These are phyloP conservation scores for Dendrothele bispora DNA, from an alignment of 768 basidiomycete species.

Conservation along the genomic window DNA sequence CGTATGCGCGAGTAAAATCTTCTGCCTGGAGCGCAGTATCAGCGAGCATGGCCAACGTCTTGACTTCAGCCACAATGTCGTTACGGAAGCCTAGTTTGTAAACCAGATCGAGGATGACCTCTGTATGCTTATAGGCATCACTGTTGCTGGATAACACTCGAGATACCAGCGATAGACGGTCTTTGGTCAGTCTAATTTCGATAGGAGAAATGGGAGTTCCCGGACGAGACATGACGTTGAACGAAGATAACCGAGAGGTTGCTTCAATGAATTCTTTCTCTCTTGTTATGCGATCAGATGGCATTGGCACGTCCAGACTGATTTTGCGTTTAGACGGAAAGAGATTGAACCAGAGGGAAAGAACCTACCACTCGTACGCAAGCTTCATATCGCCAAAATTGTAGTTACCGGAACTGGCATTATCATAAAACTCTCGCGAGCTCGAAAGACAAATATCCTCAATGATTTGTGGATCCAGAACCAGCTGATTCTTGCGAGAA, in stretches of 20 bases:
- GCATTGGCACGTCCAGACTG: constrained; percentile 77
- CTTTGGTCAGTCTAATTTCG: constrained; percentile 89
- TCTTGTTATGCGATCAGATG: constrained; percentile 56
- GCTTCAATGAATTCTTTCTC: constrained; percentile 97
- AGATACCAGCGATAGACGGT: constrained; percentile 85
- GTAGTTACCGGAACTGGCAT: constrained; percentile 89
- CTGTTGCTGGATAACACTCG: constrained; percentile 80
- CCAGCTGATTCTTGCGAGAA: constrained; percentile 45
- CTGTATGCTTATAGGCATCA: constrained; percentile 89
- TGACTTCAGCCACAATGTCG: constrained; percentile 75
- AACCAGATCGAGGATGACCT: constrained; percentile 88
- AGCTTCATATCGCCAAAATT: constrained; percentile 94
- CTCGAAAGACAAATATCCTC: constrained; percentile 82
- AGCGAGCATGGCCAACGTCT: constrained; percentile 86
- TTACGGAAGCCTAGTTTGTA: constrained; percentile 82
- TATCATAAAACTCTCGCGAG: constrained; percentile 93
- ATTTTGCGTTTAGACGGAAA: not conserved
- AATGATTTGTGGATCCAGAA: constrained; percentile 47
- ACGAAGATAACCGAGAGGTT: constrained; percentile 92
- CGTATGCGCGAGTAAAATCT: constrained; percentile 76
- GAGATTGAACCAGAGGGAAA: constrained; percentile 9
- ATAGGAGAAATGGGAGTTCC: constrained; percentile 84
- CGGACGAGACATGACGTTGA: constrained; percentile 74
- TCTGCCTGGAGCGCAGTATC: constrained; percentile 83
- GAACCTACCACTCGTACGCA: constrained; percentile 87